Evolutionary conservation across 768 basidiomycete species (phyloP).

Genomic region (Daedaleopsis nitida): DNA sequence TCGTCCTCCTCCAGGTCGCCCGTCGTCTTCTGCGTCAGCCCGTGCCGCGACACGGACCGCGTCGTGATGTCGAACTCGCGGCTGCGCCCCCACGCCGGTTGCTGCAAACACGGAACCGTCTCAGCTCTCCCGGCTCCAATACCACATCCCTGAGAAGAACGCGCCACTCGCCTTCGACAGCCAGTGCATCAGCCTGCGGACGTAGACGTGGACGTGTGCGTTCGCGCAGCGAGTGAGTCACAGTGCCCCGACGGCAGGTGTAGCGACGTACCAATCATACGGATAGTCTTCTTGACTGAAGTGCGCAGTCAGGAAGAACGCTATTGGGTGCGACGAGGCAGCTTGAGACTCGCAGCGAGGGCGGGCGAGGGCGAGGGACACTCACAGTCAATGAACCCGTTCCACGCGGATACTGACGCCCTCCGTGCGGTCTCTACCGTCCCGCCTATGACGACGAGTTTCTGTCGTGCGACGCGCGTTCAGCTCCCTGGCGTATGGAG

Average conservation of each 20-base stretch:
- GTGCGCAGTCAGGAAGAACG: conserved; percentile 88
- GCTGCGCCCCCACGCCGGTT: conserved; percentile 89
- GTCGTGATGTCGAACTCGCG: conserved; percentile 91
- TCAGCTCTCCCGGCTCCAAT: conserved; percentile 7
- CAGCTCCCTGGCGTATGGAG: neutral
- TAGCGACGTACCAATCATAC: conserved; percentile 67
- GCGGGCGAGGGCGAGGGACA: conserved; percentile 2
- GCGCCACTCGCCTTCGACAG: conserved; percentile 58
- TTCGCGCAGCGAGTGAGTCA: conserved; percentile 12
- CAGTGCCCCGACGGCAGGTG: conserved; percentile 6
- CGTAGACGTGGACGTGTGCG: conserved; percentile 4
- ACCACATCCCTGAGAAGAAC: conserved; percentile 10
- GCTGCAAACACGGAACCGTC: conserved; percentile 45
- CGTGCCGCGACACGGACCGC: conserved; percentile 64
- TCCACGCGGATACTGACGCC: conserved; percentile 84
- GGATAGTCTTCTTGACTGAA: conserved; percentile 89
- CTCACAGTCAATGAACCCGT: conserved; percentile 86
- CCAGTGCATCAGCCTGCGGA: conserved; percentile 83
- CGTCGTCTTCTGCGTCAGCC: conserved; percentile 64
- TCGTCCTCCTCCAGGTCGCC: conserved; percentile 85
- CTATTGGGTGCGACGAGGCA: conserved; percentile 34
- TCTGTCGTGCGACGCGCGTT: conserved; percentile 43
- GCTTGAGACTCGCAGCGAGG: conserved; percentile 1
- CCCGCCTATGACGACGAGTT: conserved; percentile 88
- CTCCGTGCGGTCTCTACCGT: conserved; percentile 86